Evolutionary conservation across 2,329 filamentous ascomycete species (phyloP).

Genomic region (Talaromyces pinophilus): DNA sequence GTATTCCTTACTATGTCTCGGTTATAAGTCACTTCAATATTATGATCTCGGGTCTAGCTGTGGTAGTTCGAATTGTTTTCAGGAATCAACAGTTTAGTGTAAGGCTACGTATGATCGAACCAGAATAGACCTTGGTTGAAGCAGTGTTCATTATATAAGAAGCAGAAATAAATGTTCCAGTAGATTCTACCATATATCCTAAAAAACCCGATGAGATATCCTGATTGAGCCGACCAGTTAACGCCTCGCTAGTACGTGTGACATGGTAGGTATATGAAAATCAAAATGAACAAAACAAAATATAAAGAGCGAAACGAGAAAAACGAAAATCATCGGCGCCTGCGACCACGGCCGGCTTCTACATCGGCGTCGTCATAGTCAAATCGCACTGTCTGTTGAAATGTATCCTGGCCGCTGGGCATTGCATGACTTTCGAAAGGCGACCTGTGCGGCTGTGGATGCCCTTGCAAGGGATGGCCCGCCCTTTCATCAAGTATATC

Average conservation of each 20-base stretch:
- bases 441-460: neutral
- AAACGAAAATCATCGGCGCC: neutral
- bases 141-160: neutral
- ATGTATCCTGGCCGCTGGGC: neutral
- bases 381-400: neutral
- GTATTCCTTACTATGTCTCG: neutral
- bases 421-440: neutral
- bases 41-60: neutral
- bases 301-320: neutral
- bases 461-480: neutral
- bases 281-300: slow-evolving; percentile 1
- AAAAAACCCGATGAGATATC: neutral
- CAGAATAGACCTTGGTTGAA: neutral
- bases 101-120: neutral
- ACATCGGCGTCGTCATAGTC: slow-evolving; percentile 15
- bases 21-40: neutral
- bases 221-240: slow-evolving; percentile 5
- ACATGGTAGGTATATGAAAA: slow-evolving; percentile 3
- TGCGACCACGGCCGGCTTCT: slow-evolving; percentile 15
- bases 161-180: neutral
- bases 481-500: slow-evolving; percentile 3
- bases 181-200: neutral
- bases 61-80: neutral
- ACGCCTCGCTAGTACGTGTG: slow-evolving; percentile 16
- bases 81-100: neutral